phyloP scores from a whole-genome alignment of 345 rosid genomes.

The Gossypium thurberi region DNA sequence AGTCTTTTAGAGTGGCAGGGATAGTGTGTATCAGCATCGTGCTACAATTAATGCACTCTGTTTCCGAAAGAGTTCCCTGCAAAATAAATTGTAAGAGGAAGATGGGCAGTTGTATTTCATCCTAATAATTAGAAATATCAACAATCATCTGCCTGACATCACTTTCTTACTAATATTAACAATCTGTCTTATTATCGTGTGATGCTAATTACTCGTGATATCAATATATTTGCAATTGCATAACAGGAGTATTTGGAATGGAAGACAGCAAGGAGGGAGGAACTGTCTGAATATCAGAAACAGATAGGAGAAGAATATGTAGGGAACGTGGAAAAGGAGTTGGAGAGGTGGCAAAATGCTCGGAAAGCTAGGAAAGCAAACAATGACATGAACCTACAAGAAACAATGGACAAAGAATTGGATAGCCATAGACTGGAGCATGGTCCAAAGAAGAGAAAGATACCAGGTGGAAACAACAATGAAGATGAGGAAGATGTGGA shows the following conservation, averaged over 20 bases:
- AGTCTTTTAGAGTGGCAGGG: conserved; percentile 5
- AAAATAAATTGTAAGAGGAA: not conserved
- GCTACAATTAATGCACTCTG: conserved; percentile 3
- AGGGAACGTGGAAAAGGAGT: conserved; percentile 74
- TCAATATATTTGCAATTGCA: not conserved
- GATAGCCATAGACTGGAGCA: conserved; percentile 92
- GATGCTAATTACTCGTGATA: conserved; percentile 13
- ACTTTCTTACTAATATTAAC: not conserved
- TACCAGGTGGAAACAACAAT: conserved; percentile 60
- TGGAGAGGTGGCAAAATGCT: conserved; percentile 95
- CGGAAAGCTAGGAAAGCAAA: conserved; percentile 60
- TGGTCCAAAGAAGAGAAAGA: conserved; percentile 88
- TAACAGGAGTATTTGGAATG: conserved; percentile 66
- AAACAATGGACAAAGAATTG: conserved; percentile 94
- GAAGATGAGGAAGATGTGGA: conserved; percentile 75
- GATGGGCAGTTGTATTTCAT: conserved; percentile 8
- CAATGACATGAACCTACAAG: conserved; percentile 66
- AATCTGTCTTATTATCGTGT: not conserved
- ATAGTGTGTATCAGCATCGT: not conserved
- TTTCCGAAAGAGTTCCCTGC: conserved; percentile 7
- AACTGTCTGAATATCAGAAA: conserved; percentile 73
- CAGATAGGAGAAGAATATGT: conserved; percentile 60
- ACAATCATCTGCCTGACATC: conserved; percentile 7
- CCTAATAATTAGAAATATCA: not conserved
- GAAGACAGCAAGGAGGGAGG: conserved; percentile 73